Evolutionary conservation across 129 eudicot genomes (phyloP), one percentile per base, ranked within the genome.

Genomic region (Chrysanthemum lavandulifolium): DNA sequence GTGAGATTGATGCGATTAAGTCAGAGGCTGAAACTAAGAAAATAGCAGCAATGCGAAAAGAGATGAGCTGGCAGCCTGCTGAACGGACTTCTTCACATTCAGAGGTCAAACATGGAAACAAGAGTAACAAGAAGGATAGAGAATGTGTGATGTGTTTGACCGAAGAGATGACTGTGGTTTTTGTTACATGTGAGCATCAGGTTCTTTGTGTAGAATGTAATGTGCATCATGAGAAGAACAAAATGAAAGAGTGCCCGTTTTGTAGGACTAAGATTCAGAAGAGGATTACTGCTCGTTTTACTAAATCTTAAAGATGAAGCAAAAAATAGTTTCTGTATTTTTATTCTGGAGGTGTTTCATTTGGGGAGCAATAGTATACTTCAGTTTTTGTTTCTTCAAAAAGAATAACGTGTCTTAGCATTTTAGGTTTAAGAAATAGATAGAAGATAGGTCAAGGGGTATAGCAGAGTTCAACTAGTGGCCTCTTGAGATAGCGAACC

Each of bases 91-190:
- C 0, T 9, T 14, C 23, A 59, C 2, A 2, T 16, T 4, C n/a
- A n/a, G 3, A 18, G 23, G 61, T 2, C 10, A 15, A 55, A 14
- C 25, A 15, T n/a, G 10, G 1, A 23, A 56, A 4, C 60, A 54
- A 15, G 18, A 67, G 63, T 33, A 53, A 56, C 15, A 81, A 72
- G 60, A 73, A 67, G 1, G 85, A 84, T 19, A 52, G 85, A 48
- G 95, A 90, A 56, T 90, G 97, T 61, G 86, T 87, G 33, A 87
- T 90, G 97, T 90, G 97, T 69, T 72, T 90, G 80, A 50, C 69
- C 0, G 87, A 81, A 75, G 97, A 90, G 79, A 87, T 65, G 21
- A 59, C 78, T 0, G 86, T 90, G 79, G 69, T 87, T 74, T 85
- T 90, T 74, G 76, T 85, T 51, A 95, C 97, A 2, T 90, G 97